These are phyloP conservation scores for Sporothrix mexicana DNA, from an alignment of 2,329 filamentous ascomycete species.

Conservation along the genomic window DNA sequence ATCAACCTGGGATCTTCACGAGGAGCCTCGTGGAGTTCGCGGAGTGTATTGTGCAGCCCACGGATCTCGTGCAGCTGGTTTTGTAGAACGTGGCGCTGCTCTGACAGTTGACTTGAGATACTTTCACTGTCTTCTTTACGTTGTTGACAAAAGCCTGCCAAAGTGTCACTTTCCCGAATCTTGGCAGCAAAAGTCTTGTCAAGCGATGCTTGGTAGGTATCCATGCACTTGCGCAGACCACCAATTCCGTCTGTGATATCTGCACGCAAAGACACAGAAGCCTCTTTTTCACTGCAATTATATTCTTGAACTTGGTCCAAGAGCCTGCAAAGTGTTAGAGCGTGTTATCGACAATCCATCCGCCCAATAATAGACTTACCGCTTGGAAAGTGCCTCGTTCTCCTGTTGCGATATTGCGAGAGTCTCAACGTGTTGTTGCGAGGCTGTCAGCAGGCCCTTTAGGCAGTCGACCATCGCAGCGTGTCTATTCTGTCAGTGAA, in stretches of 20 bases:
- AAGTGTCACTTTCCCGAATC: background rate
- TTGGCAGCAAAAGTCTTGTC: slow-evolving; percentile 13
- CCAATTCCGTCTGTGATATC: background rate
- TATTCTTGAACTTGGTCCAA: background rate
- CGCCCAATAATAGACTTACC: background rate
- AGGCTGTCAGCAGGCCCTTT: background rate
- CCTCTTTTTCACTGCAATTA: background rate
- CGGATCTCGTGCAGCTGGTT: slow-evolving; percentile 17
- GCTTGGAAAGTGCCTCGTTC: background rate
- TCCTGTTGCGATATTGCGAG: slow-evolving; percentile 18
- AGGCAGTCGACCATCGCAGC: slow-evolving; percentile 21
- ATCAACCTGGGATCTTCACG: slow-evolving; percentile 25
- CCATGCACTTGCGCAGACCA: background rate
- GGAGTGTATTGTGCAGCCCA: slow-evolving; percentile 1
- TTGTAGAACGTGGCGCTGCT: background rate
- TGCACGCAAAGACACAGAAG: background rate
- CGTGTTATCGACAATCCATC: background rate
- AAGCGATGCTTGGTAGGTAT: background rate
- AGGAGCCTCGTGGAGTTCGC: background rate
- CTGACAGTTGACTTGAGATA: slow-evolving; percentile 19
- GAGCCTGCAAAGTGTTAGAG: slow-evolving; percentile 17
- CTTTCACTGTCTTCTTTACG: slow-evolving; percentile 25
- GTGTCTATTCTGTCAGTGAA: slow-evolving; percentile 17
- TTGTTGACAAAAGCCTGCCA: slow-evolving; percentile 28
- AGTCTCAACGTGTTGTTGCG: slow-evolving; percentile 18